phyloP scores from a whole-genome alignment of 768 basidiomycete genomes.

The Phaeotremella skinneri region DNA sequence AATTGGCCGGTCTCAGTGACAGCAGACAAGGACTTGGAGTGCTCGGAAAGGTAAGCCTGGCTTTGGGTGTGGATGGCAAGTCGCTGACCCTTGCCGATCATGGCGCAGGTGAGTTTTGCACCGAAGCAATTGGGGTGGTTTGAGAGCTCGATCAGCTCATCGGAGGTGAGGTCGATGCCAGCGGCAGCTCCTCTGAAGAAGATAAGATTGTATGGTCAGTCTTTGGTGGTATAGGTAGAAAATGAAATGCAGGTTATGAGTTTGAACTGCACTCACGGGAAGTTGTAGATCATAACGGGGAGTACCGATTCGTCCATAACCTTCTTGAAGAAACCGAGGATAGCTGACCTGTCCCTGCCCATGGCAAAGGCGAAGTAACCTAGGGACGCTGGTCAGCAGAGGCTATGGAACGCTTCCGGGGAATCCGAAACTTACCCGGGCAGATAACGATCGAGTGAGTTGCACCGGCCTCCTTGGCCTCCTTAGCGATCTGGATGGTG shows the following conservation, averaged over 20 bases:
- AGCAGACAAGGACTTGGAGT: constrained; percentile 57
- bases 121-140: constrained; percentile 82
- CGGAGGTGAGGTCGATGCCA: constrained; percentile 80
- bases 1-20: constrained; percentile 41
- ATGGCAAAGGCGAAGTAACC: constrained; percentile 61
- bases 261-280: constrained; percentile 61
- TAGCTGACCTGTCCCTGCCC: constrained; percentile 50
- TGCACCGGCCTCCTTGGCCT: constrained; percentile 80
- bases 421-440: constrained; percentile 32
- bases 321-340: constrained; percentile 53
- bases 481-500: constrained; percentile 65
- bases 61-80: constrained; percentile 60
- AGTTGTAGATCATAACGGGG: constrained; percentile 74
- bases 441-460: constrained; percentile 66
- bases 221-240: no score
- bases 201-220: not conserved
- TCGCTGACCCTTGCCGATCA: constrained; percentile 77
- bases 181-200: constrained; percentile 53
- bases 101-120: constrained; percentile 76
- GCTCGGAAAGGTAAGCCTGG: constrained; percentile 43
- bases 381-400: no score
- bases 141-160: constrained; percentile 66
- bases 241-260: no score
- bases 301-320: constrained; percentile 55
- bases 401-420: not conserved